These are phyloP conservation scores for Earliella scabrosa DNA, from an alignment of 1,284 basidiomycete species.

Conservation along the genomic window DNA sequence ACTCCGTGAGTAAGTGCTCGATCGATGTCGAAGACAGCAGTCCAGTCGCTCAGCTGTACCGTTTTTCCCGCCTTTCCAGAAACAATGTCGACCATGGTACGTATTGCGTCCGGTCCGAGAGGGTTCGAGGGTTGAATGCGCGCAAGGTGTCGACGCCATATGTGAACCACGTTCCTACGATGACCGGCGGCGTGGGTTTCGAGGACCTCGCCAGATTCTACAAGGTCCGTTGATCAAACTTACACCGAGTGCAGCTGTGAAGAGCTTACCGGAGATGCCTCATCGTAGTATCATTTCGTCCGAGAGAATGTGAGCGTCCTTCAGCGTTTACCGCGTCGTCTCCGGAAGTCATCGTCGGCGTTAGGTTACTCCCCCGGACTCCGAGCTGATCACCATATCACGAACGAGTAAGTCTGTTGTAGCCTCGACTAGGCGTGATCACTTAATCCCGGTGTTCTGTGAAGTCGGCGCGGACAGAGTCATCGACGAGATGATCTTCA, in stretches of 20 bases:
- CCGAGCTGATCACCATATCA: constrained; percentile 47
- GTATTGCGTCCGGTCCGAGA: not conserved
- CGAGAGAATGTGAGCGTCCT: constrained; percentile 30
- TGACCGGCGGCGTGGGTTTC: constrained; percentile 49
- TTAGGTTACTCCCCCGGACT: constrained; percentile 46
- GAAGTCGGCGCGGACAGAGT: constrained; percentile 51
- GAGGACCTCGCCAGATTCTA: constrained; percentile 48
- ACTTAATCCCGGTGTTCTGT: not conserved
- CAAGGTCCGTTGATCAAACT: constrained; percentile 34
- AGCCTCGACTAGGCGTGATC: not conserved
- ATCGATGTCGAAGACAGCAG: not conserved
- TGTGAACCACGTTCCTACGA: constrained; percentile 52
- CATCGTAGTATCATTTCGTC: constrained; percentile 46
- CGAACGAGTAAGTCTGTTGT: constrained; percentile 40
- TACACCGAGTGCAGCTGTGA: not conserved
- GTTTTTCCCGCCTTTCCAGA: constrained; percentile 33
- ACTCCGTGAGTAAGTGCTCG: constrained; percentile 40
- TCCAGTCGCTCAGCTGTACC: not conserved
- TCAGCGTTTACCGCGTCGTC: not conserved
- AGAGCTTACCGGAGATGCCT: not conserved
- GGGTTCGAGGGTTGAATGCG: not conserved
- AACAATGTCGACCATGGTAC: constrained; percentile 50
- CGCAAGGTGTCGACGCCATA: constrained; percentile 48
- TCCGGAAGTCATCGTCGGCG: not conserved
- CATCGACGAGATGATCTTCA: constrained; percentile 53